Evolutionary conservation across 1,139 yeast species (phyloP).

Genomic region (Suhomyces coccinellae): DNA sequence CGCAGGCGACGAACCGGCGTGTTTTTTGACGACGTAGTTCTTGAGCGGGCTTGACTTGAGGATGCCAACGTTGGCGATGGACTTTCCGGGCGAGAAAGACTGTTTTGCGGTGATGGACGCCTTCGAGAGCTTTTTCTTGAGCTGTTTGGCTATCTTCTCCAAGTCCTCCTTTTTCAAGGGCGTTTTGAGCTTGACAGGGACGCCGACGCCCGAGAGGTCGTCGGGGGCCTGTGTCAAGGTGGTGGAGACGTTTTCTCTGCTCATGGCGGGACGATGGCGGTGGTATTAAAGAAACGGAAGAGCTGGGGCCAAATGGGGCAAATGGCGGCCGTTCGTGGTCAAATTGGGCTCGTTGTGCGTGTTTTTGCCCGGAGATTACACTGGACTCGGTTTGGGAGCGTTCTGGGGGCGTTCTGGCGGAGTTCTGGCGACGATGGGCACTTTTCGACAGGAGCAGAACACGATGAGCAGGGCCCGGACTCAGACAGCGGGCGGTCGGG

Average conservation of each 20-base stretch:
- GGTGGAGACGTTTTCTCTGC: conserved; percentile 10
- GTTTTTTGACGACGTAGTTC: conserved; percentile 28
- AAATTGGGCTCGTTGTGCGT: neutral
- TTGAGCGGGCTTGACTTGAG: conserved; percentile 34
- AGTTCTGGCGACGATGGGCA: neutral
- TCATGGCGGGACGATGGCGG: conserved; percentile 1
- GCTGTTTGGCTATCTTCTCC: conserved; percentile 48
- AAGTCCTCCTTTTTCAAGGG: conserved; percentile 48
- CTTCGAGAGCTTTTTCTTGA: conserved; percentile 44
- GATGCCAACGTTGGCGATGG: neutral
- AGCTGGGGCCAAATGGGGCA: neutral
- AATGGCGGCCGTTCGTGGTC: neutral
- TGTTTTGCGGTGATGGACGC: conserved; percentile 51
- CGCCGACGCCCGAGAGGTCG: conserved; percentile 4
- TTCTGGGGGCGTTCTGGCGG: neutral
- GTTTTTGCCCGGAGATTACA: neutral
- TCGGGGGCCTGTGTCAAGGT: conserved; percentile 12
- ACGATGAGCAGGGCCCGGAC: neutral
- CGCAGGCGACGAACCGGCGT: conserved; percentile 19
- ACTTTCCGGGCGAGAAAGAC: conserved; percentile 19
- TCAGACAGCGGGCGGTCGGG: neutral
- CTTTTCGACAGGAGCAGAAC: too few relatives aligned
- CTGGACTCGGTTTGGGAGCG: neutral
- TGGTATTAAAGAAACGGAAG: neutral
- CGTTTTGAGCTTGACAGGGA: conserved; percentile 31